phyloP scores from a whole-genome alignment of 129 eudicot species.

The Lactuca saligna region DNA sequence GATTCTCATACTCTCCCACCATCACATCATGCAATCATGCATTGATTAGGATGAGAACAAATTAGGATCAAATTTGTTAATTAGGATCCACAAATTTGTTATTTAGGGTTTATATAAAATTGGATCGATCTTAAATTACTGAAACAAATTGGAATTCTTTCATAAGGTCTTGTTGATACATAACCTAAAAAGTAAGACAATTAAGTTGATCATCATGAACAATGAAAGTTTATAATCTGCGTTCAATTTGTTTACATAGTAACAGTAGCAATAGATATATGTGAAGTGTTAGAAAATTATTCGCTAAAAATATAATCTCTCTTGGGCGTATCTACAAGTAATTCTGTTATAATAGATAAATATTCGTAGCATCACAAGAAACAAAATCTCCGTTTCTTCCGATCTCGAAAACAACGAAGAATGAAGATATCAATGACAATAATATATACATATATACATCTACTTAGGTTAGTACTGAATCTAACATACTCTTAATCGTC shows the following conservation, averaged over 20 bases:
- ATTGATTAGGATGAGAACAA: not conserved
- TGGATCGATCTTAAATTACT: not conserved
- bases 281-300: not conserved
- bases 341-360: slow-evolving; percentile 19
- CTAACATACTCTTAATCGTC: slow-evolving; percentile 16
- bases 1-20: slow-evolving; percentile 10
- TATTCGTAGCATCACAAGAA: slow-evolving; percentile 8
- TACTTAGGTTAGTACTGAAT: not conserved
- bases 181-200: not conserved
- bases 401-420: slow-evolving; percentile 37
- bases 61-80: not conserved
- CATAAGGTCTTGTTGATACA: slow-evolving; percentile 5
- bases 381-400: slow-evolving; percentile 17
- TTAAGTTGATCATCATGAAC: not conserved
- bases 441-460: slow-evolving; percentile 13
- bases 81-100: not conserved
- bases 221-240: not conserved
- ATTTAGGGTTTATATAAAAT: not conserved
- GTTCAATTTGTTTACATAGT: not conserved
- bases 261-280: not conserved
- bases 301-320: not conserved
- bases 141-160: not conserved
- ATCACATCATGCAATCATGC: slow-evolving; percentile 16
- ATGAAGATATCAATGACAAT: slow-evolving; percentile 21
- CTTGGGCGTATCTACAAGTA: slow-evolving; percentile 7